These are phyloP conservation scores for Magnolia changhungtana DNA, from an alignment of 164 flowering plant genomes.

Conservation along the genomic window DNA sequence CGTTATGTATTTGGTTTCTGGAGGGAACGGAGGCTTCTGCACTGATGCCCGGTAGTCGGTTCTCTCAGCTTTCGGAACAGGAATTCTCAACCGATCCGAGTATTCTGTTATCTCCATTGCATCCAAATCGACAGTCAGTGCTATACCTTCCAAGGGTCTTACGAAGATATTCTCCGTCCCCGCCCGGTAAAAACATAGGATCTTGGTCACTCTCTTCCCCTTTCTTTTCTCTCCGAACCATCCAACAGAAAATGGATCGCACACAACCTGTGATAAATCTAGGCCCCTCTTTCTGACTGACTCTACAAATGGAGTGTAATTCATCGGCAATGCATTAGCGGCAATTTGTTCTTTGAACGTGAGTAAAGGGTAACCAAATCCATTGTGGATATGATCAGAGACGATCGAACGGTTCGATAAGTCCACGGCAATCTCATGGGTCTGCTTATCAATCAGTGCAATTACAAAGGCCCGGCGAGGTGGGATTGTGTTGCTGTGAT, in stretches of 20 bases:
- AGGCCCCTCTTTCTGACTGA: constrained; percentile 41
- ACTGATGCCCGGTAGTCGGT: constrained; percentile 40
- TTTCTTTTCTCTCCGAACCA: constrained; percentile 49
- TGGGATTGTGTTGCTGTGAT: constrained; percentile 13
- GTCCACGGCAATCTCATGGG: constrained; percentile 48
- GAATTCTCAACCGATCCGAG: constrained; percentile 28
- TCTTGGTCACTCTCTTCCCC: constrained; percentile 21
- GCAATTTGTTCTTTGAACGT: constrained; percentile 34
- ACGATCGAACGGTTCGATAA: constrained; percentile 20
- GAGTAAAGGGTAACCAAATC: constrained; percentile 43
- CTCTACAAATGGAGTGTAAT: constrained; percentile 34
- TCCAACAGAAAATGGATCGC: constrained; percentile 32
- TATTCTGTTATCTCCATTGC: constrained; percentile 36
- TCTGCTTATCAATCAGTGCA: constrained; percentile 18
- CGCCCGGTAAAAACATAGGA: constrained; percentile 32
- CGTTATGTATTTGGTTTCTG: constrained; percentile 9
- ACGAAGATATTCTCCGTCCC: constrained; percentile 41
- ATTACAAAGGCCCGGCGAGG: constrained; percentile 50
- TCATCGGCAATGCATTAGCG: constrained; percentile 24
- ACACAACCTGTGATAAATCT: constrained; percentile 36
- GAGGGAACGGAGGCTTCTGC: constrained; percentile 31
- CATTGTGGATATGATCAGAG: constrained; percentile 27
- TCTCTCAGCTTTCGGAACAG: constrained; percentile 47
- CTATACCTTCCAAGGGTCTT: constrained; percentile 54
- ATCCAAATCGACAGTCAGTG: constrained; percentile 45